A percentile compares a stretch with the other conserved stretches of the same genome.
phyloP scores from a whole-genome alignment of 1,284 basidiomycete genomes.

The Pseudozyma hubeiensis region DNA sequence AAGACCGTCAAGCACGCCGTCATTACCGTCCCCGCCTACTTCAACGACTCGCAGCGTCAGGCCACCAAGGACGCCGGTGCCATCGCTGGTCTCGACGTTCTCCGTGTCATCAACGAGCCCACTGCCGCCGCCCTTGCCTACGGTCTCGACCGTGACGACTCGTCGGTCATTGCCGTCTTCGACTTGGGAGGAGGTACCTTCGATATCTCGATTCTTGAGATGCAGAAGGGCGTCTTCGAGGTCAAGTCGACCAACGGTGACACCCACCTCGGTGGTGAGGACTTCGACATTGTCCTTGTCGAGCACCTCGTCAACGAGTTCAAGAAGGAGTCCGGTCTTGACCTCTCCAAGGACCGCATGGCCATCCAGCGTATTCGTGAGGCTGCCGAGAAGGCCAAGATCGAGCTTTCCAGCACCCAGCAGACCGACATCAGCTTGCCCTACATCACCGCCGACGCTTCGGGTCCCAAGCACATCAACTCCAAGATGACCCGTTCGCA shows the following conservation, averaged over 20 bases:
- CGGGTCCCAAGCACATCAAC: slow-evolving; percentile 34
- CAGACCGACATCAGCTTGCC: slow-evolving; percentile 23
- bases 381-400: slow-evolving; percentile 98
- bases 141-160: slow-evolving; percentile 96
- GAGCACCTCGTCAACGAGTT: slow-evolving; percentile 69
- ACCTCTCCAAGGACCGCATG: slow-evolving; percentile 86
- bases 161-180: slow-evolving; percentile 96
- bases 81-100: slow-evolving; percentile 93
- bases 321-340: slow-evolving; percentile 71
- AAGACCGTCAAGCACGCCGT: slow-evolving; percentile 95
- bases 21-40: slow-evolving; percentile 93
- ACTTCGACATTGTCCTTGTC: slow-evolving; percentile 86
- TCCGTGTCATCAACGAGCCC: slow-evolving; percentile 99
- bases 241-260: slow-evolving; percentile 98
- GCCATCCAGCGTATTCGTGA: slow-evolving; percentile 97
- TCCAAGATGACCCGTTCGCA: slow-evolving; percentile 75
- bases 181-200: slow-evolving; percentile 98
- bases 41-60: slow-evolving; percentile 97
- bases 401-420: slow-evolving; percentile 79
- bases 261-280: slow-evolving; percentile 98
- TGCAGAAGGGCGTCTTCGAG: slow-evolving; percentile 95
- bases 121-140: slow-evolving; percentile 95
- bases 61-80: slow-evolving; percentile 98
- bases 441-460: slow-evolving; percentile 22
- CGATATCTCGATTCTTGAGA: slow-evolving; percentile 96